Evolutionary conservation across 495 filamentous ascomycete species (phyloP), one percentile per base, ranked within the genome.

Genomic region (Daldinia bambusicola): DNA sequence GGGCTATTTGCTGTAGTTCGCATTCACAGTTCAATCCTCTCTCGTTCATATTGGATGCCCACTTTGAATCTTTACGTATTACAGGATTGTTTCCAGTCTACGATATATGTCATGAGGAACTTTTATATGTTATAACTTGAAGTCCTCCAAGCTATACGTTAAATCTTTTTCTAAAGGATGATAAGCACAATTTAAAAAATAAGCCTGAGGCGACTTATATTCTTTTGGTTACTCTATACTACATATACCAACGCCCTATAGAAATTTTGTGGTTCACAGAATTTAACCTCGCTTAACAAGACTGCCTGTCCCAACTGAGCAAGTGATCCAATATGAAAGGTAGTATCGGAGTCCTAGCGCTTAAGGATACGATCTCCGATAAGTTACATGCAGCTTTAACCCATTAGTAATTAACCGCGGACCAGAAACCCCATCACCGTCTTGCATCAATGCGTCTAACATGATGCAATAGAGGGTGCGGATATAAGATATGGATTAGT

Each of bases 361-460:
- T 14, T 53, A 7, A 14, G 22, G 30, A 32, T 53, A 14, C 50
- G 12, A 53, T 13, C 50, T 53, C 50, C 48, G 26, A 10, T 52
- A 26, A 18, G 45, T 61, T 20, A 9, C n/a, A n/a, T n/a, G n/a
- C n/a, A n/a, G n/a, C n/a, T n/a, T 48, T 30, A 6, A 20, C 56
- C 16, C 38, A 66, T 62, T 40, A 61, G 40, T 70, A 70, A 70
- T 70, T 22, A 56, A 70, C 50, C 20, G 50, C 61, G 57, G 61
- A 51, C 65, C 56, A 26, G 1, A 45, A 20, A 14, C 18, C 32
- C 57, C 62, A 20, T 51, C 18, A 7, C 43, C 16, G 43, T 9
- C 18, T 62, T 65, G 52, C 56, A 48, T 34, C 56, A 71, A 56
- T 31, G 7, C 5, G 38, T 16, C 40, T 53, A 32, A 5, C 40